phyloP scores from a whole-genome alignment of 2,329 filamentous ascomycete genomes.

The Drechslerella dactyloides region DNA sequence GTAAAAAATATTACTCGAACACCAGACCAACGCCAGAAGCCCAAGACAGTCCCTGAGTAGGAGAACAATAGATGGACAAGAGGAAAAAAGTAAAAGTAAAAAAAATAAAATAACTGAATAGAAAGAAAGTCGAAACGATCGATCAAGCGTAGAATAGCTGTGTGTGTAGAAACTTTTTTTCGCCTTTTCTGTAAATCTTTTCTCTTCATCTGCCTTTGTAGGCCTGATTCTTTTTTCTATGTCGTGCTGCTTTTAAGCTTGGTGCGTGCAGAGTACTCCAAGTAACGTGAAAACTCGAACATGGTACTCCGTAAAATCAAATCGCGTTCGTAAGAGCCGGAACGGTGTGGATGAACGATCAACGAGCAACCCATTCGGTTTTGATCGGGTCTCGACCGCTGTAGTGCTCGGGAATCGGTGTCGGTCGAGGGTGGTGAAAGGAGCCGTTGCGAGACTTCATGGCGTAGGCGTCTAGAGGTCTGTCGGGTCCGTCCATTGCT shows the following conservation, averaged over 20 bases:
- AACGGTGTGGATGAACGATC: constrained; percentile 12
- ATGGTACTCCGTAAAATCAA: constrained; percentile 26
- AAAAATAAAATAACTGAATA: constrained; percentile 10
- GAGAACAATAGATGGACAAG: constrained; percentile 4
- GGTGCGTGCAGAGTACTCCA: constrained; percentile 24
- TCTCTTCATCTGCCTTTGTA: constrained; percentile 18
- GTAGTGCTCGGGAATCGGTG: constrained; percentile 39
- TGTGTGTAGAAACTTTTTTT: constrained; percentile 37
- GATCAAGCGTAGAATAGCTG: constrained; percentile 13
- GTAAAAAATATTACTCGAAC: constrained; percentile 20
- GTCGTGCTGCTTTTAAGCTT: constrained; percentile 34
- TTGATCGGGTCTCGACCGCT: constrained; percentile 43
- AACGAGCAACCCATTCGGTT: constrained; percentile 42
- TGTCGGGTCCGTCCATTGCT: constrained; percentile 32
- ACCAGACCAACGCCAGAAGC: constrained; percentile 38
- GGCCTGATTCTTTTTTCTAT: constrained; percentile 37
- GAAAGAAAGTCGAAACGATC: constrained; percentile 17
- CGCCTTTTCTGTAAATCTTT: constrained; percentile 16
- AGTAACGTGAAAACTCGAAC: constrained; percentile 22
- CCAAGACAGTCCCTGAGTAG: neutral
- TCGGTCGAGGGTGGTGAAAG: constrained; percentile 41
- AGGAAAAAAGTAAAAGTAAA: constrained; percentile 5
- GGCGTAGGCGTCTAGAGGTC: constrained; percentile 40
- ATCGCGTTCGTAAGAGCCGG: constrained; percentile 37
- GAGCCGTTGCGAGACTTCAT: constrained; percentile 46